Conservation (phyloP, 148 eudicot species). For the Linanthus parryae region DNA sequence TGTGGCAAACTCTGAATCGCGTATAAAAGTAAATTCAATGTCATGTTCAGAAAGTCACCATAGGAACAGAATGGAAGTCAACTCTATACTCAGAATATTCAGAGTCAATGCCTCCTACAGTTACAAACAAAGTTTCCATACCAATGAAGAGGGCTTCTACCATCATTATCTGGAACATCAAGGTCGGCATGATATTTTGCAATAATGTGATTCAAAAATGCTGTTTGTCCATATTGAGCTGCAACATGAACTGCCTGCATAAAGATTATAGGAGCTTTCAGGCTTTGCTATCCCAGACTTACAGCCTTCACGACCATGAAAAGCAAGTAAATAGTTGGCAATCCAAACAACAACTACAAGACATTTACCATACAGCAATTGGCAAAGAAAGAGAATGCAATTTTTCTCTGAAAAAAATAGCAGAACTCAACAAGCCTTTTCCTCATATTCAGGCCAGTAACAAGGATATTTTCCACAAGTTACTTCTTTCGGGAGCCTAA, state of each 20-base stretch:
- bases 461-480: too few relatives aligned
- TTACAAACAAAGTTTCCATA: slow-evolving; percentile 19
- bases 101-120: not conserved
- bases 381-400: not conserved
- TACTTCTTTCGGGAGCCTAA: too few relatives aligned
- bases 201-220: slow-evolving; percentile 71
- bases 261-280: slow-evolving; percentile 4
- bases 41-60: not conserved
- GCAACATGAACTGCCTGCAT: slow-evolving; percentile 90
- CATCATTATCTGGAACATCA: slow-evolving; percentile 88
- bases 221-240: slow-evolving; percentile 93
- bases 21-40: too few relatives aligned
- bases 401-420: too few relatives aligned
- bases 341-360: not conserved
- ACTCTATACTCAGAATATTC: not conserved
- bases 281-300: not conserved
- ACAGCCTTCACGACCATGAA: not conserved
- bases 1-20: too few relatives aligned
- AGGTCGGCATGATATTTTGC: slow-evolving; percentile 71
- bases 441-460: too few relatives aligned
- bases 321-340: not conserved
- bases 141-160: slow-evolving; percentile 92
- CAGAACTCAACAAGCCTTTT: too few relatives aligned
- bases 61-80: not conserved
- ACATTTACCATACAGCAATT: not conserved